Base-by-base conservation (phyloP, 2,329 filamentous ascomycete genomes). In the Trichothecium sympodiale region DNA sequence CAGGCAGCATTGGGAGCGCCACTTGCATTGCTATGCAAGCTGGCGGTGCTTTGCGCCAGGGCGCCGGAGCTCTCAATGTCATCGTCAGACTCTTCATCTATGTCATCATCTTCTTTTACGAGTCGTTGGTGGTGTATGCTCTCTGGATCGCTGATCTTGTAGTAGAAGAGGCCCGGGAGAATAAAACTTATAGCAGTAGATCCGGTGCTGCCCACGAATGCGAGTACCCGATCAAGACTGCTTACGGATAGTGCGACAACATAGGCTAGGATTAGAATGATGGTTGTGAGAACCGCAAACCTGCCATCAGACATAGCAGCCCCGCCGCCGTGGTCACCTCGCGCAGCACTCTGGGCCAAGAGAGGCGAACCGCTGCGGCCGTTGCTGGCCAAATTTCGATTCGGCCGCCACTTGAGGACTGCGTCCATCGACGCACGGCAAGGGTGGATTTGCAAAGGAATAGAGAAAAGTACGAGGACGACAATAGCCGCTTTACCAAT, bases 111-210 rank as follows among this genome's bases (percentile, higher is more conserved):
- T 50, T 91, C 87, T 56, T 96, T 96, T 43, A 86, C 66, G 8
- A 96, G 65, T 12, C 82, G 76, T 54, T 94, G 89, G 48, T 95
- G 87, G 43, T 89, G 77, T 18, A 80, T 72, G 31, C 84, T 89
- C 37, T 94, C 82, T 0, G 91, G 91, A 17, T 85, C 78, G 10
- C 86, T 93, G 41, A 98, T 96, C 60, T 96, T 96, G 64, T 96
- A 98, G 60, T 96, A 98, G 58, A 98, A 98, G 4, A 98, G 62
- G 0, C 91, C 91, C 0, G 91, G 91, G 1, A 98, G 70, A 45
- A 98, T 96, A 55, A 98, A 98, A 42, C 85, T 94, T 49, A 98
- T 98, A 41, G 85, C 86, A 0, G 91, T 98, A 35, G 82, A 89
- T 36, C 91, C 91, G 0, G 91, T 98, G 48, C 82, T 87, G 27